A percentile compares a stretch with the other conserved stretches of the same genome.
Evolutionary conservation across 2,329 filamentous ascomycete genomes (phyloP).

Genomic region (Colletotrichum spinosum): DNA sequence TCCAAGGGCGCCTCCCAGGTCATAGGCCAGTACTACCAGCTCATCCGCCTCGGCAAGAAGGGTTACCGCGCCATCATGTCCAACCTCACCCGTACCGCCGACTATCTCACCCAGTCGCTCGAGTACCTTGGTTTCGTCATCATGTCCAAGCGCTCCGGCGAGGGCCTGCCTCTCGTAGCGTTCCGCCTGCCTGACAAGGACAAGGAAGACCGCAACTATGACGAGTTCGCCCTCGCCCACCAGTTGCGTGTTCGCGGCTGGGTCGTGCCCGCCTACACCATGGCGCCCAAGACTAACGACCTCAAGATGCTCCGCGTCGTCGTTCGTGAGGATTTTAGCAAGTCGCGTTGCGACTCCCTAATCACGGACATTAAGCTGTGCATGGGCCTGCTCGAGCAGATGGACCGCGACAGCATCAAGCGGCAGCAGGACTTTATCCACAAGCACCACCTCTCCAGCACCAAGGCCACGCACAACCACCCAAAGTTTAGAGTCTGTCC

Average conservation of each 20-base stretch:
- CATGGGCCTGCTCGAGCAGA: slow-evolving; percentile 75
- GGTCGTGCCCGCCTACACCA: slow-evolving; percentile 96
- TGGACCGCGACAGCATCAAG: slow-evolving; percentile 79
- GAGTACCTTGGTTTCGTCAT: slow-evolving; percentile 84
- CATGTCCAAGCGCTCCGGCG: slow-evolving; percentile 83
- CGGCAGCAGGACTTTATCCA: slow-evolving; percentile 75
- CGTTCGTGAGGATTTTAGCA: slow-evolving; percentile 91
- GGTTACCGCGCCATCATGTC: slow-evolving; percentile 95
- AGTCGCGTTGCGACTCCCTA: slow-evolving; percentile 82
- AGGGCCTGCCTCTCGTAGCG: slow-evolving; percentile 88
- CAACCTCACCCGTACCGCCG: slow-evolving; percentile 89
- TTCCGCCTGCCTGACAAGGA: slow-evolving; percentile 68
- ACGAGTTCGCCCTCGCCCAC: slow-evolving; percentile 85
- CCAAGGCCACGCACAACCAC: slow-evolving; percentile 65
- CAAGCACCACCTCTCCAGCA: slow-evolving; percentile 64
- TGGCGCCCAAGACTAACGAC: slow-evolving; percentile 87
- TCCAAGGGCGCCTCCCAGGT: slow-evolving; percentile 95
- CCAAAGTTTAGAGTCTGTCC: slow-evolving; percentile 61
- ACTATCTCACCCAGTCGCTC: slow-evolving; percentile 84
- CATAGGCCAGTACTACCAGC: slow-evolving; percentile 97
- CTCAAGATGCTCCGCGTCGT: slow-evolving; percentile 95
- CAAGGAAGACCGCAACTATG: slow-evolving; percentile 68
- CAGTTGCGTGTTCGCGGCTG: slow-evolving; percentile 88
- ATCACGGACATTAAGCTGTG: slow-evolving; percentile 84
- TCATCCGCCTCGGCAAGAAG: slow-evolving; percentile 92